These are phyloP conservation scores for Solanum chacoense DNA, from an alignment of 305 asterid species.

Conservation along the genomic window DNA sequence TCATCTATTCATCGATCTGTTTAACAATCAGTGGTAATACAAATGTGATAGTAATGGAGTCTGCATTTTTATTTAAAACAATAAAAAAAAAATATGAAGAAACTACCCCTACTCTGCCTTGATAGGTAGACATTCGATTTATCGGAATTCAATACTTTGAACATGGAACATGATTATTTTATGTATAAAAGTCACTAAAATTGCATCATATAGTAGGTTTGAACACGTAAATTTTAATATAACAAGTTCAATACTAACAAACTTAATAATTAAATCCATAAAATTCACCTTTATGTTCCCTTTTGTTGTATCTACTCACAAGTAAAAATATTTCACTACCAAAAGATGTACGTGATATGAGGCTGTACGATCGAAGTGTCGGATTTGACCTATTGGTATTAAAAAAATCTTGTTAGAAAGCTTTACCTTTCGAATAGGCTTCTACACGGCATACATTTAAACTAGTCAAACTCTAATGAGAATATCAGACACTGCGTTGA, in stretches of 20 bases:
- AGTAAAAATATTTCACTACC: not conserved
- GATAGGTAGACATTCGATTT: not conserved
- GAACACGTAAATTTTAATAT: not conserved
- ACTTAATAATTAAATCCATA: not conserved
- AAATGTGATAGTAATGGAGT: not conserved
- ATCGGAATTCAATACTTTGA: not conserved
- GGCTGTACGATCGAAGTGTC: not conserved
- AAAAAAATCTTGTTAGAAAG: not conserved
- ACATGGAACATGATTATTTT: not conserved
- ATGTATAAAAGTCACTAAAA: not conserved
- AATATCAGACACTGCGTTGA: not conserved
- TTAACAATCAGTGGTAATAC: not conserved
- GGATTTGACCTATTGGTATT: too few species aligned
- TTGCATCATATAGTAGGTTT: not conserved
- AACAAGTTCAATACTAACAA: not conserved
- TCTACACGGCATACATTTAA: accelerated
- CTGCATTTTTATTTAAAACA: not conserved
- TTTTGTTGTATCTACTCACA: not conserved
- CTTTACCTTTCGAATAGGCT: not conserved
- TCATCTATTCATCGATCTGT: not conserved
- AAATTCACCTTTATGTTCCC: not conserved
- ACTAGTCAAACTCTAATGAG: too few species aligned
- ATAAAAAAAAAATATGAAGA: not conserved
- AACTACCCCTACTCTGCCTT: not conserved
- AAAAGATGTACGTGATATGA: not conserved